Conservation (phyloP, 352 stramenopile genomes). For the Aphanomyces cochlioides region DNA sequence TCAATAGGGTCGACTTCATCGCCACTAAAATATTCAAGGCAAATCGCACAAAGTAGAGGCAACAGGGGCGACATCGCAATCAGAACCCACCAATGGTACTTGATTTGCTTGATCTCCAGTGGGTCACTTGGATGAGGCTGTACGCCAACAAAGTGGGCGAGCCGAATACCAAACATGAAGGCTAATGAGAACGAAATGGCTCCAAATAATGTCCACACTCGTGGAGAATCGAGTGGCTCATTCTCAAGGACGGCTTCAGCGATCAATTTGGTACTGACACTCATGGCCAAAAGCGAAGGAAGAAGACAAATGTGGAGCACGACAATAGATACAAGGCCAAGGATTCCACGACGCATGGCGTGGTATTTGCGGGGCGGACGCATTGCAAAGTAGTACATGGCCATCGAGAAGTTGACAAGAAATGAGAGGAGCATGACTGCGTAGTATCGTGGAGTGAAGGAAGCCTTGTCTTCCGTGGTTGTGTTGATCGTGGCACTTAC, state of each 20-base stretch:
- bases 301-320: conserved; percentile 11
- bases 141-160: conserved; percentile 1
- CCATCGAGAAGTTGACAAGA: conserved; percentile 21
- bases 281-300: conserved; percentile 3
- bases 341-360: neutral
- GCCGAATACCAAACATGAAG: conserved; percentile 14
- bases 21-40: neutral
- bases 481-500: conserved; percentile 21
- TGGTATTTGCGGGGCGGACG: conserved; percentile 3
- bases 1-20: conserved; percentile 5
- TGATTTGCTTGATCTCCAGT: neutral
- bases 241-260: conserved; percentile 13
- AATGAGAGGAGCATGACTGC: conserved; percentile 19
- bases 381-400: conserved; percentile 25
- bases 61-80: conserved; percentile 9
- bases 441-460: conserved; percentile 10
- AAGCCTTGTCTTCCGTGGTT: neutral
- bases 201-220: conserved; percentile 13
- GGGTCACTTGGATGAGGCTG: neutral
- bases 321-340: neutral
- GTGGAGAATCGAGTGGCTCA: neutral
- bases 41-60: neutral
- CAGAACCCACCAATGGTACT: conserved; percentile 16
- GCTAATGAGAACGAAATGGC: conserved; percentile 12
- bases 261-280: conserved; percentile 23